Evolutionary conservation across 2,329 filamentous ascomycete species (phyloP).

Genomic region (Trichoderma sp.): DNA sequence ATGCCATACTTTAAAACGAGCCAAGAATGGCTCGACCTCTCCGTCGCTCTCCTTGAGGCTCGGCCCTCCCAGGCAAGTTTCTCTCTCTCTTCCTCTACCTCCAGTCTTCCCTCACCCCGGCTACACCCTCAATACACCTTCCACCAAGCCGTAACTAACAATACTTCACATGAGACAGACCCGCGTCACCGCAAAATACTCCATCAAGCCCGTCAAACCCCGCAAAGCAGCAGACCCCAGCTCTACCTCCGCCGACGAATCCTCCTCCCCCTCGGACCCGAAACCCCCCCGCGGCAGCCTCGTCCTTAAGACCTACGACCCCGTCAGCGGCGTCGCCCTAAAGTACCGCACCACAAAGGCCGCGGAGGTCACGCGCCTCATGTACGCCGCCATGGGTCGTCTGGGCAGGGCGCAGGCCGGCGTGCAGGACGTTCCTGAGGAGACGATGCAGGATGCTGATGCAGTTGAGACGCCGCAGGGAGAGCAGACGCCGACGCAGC

Average conservation of each 20-base stretch:
- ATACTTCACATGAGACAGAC: no score
- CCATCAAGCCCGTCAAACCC: conserved; percentile 53
- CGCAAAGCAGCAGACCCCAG: conserved; percentile 25
- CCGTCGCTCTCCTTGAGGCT: conserved; percentile 78
- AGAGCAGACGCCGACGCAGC: conserved; percentile 30
- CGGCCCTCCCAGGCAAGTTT: conserved; percentile 69
- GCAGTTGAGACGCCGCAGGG: conserved; percentile 25
- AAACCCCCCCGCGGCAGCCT: conserved; percentile 66
- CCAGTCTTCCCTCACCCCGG: neutral
- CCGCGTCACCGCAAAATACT: conserved; percentile 89
- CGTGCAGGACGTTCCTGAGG: conserved; percentile 46
- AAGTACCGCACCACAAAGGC: conserved; percentile 92
- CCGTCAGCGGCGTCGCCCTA: conserved; percentile 73
- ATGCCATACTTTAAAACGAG: conserved; percentile 85
- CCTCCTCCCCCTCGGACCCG: conserved; percentile 19
- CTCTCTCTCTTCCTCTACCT: neutral
- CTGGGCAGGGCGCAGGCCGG: conserved; percentile 69
- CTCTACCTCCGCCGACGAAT: conserved; percentile 12
- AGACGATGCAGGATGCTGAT: conserved; percentile 41
- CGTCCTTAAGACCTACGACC: conserved; percentile 86
- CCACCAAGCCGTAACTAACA: neutral
- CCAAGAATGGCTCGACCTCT: conserved; percentile 90
- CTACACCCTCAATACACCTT: neutral
- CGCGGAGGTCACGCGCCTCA: conserved; percentile 80
- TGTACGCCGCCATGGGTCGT: conserved; percentile 68